Conservation (phyloP, 208 protist species). For the Leishmania braziliensis region DNA sequence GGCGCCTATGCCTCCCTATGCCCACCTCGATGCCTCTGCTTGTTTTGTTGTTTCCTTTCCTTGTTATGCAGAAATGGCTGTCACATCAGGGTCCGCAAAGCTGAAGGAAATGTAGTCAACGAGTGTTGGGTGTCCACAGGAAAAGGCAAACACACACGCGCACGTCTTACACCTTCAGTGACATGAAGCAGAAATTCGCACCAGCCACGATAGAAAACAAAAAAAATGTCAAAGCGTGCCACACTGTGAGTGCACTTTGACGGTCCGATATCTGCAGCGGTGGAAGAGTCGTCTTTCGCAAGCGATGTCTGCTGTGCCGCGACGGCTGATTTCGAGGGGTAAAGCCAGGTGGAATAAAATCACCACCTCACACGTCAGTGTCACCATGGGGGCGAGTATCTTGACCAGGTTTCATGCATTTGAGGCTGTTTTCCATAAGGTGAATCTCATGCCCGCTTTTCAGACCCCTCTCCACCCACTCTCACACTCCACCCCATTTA, state of each 20-base stretch:
- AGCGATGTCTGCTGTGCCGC: neutral
- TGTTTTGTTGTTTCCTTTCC: constrained; percentile 30
- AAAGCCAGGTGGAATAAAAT: neutral
- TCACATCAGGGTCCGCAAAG: neutral
- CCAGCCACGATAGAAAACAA: neutral
- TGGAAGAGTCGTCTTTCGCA: neutral
- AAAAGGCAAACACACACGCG: neutral
- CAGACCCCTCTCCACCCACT: neutral
- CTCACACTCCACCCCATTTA: neutral
- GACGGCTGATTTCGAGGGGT: neutral
- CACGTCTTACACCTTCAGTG: neutral
- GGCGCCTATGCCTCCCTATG: constrained; percentile 5
- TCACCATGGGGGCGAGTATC: neutral
- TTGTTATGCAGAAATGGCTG: neutral
- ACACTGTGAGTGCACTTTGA: neutral
- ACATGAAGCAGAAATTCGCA: neutral
- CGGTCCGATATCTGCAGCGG: neutral
- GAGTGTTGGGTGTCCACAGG: neutral
- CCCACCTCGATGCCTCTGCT: neutral
- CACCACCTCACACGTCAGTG: neutral
- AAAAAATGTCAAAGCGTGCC: neutral
- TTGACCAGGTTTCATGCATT: neutral
- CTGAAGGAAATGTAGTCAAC: neutral
- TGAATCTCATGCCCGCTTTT: too few species aligned
- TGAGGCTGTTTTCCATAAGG: neutral